phyloP scores from a whole-genome alignment of 305 asterid genomes.

The Nicotiana rustica region DNA sequence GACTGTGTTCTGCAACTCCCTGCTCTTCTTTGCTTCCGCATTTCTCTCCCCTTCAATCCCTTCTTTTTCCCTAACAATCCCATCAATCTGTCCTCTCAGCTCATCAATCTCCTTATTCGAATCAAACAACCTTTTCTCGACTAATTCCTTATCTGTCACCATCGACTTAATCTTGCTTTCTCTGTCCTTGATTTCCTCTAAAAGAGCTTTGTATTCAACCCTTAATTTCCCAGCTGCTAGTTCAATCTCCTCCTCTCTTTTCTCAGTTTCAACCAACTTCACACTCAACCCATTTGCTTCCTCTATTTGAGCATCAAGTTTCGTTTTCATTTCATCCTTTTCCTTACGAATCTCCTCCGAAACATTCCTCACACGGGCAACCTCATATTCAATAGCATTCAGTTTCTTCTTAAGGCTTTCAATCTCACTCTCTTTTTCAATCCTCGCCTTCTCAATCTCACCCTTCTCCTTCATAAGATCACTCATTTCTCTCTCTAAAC shows the following conservation, averaged over 20 bases:
- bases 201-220: conserved; percentile 39
- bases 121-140: conserved; percentile 50
- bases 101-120: conserved; percentile 45
- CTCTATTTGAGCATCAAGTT: conserved; percentile 48
- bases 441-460: conserved; percentile 46
- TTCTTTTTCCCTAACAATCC: conserved; percentile 51
- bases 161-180: conserved; percentile 49
- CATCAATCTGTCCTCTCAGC: conserved; percentile 47
- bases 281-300: conserved; percentile 48
- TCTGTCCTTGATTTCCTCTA: conserved; percentile 48
- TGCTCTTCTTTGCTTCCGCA: conserved; percentile 48
- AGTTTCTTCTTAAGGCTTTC: conserved; percentile 47
- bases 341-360: conserved; percentile 47
- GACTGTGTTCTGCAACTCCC: conserved; percentile 58
- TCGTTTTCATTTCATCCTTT: conserved; percentile 54
- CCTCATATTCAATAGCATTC: conserved; percentile 42
- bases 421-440: conserved; percentile 54
- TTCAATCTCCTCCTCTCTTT: conserved; percentile 39
- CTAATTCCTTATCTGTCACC: conserved; percentile 46
- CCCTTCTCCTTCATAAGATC: conserved; percentile 42
- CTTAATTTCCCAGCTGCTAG: conserved; percentile 49
- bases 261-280: conserved; percentile 53
- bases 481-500: conserved; percentile 51
- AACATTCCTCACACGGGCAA: conserved; percentile 51
- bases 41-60: conserved; percentile 54